Conservation (phyloP, 2,329 filamentous ascomycete genomes). For the Aspergillus neoniger region DNA sequence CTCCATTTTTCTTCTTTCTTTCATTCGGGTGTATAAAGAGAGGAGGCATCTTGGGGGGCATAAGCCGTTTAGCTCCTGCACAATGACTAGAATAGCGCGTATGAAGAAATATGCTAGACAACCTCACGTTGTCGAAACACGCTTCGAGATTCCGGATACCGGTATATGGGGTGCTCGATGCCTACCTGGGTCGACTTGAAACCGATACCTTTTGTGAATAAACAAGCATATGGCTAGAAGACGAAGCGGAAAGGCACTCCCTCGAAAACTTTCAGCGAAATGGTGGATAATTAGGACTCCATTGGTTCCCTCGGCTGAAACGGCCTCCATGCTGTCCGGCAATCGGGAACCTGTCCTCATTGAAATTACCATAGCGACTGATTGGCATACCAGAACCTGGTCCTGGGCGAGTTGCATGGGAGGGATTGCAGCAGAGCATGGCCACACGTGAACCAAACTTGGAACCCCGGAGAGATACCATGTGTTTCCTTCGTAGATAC, state of each 20-base stretch:
- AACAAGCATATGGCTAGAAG: not conserved
- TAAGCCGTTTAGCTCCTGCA: not conserved
- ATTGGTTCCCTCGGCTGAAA: slow-evolving; percentile 40
- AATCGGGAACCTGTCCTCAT: slow-evolving; percentile 39
- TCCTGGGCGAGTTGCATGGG: slow-evolving; percentile 82
- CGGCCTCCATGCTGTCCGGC: slow-evolving; percentile 44
- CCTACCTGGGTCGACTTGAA: not conserved
- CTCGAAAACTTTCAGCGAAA: slow-evolving; percentile 34
- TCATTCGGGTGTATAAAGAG: not conserved
- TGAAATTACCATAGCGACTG: slow-evolving; percentile 58
- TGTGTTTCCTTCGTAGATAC: slow-evolving; percentile 69
- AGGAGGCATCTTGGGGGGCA: not conserved
- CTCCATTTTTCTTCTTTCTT: not conserved
- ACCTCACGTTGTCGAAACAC: not conserved
- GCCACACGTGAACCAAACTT: slow-evolving; percentile 98
- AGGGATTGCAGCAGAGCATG: slow-evolving; percentile 97
- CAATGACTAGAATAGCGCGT: not conserved
- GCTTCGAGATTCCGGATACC: not conserved
- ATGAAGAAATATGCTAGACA: not conserved
- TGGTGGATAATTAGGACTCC: slow-evolving; percentile 39
- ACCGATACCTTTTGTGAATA: not conserved
- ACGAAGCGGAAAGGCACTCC: not conserved
- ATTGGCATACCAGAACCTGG: slow-evolving; percentile 73
- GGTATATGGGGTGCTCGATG: not conserved
- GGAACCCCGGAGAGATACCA: slow-evolving; percentile 96